These are phyloP conservation scores for Clausena lansium DNA, from an alignment of 345 rosid species.

Conservation along the genomic window DNA sequence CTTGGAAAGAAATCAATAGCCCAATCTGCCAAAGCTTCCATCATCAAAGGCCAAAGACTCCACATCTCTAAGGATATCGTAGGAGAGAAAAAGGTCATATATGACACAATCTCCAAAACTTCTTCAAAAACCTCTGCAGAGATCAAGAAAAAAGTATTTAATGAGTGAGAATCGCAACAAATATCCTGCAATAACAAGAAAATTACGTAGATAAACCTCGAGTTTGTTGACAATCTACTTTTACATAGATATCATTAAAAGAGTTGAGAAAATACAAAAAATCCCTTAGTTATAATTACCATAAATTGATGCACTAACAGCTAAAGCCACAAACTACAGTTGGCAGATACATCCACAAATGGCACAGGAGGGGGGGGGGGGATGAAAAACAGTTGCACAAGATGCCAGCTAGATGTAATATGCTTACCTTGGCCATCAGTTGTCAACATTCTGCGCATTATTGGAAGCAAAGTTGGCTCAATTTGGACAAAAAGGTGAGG, in stretches of 20 bases:
- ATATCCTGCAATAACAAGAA: background rate
- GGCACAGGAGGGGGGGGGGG: too few relatives aligned
- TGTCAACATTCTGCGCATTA: conserved; percentile 93
- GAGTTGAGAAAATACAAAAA: background rate
- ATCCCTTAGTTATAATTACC: background rate
- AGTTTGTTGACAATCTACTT: background rate
- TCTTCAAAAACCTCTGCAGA: conserved; percentile 98
- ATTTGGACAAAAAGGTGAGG: conserved; percentile 84
- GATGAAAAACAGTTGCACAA: background rate
- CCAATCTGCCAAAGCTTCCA: conserved; percentile 93
- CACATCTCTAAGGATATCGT: conserved; percentile 91
- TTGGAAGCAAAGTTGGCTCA: conserved; percentile 87
- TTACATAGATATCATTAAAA: too few relatives aligned
- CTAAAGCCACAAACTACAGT: too few relatives aligned
- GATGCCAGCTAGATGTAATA: background rate
- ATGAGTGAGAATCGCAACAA: background rate
- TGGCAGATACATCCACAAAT: background rate
- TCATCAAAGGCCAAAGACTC: conserved; percentile 98
- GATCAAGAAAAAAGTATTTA: background rate
- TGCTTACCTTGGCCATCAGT: conserved; percentile 89
- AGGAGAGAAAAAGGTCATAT: conserved; percentile 97
- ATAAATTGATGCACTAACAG: background rate
- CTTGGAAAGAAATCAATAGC: conserved; percentile 98
- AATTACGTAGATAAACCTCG: background rate
- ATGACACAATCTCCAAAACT: conserved; percentile 96